Base-by-base conservation (phyloP, 176 grass and related monocot species). In the maize (Zea mays) region DNA sequence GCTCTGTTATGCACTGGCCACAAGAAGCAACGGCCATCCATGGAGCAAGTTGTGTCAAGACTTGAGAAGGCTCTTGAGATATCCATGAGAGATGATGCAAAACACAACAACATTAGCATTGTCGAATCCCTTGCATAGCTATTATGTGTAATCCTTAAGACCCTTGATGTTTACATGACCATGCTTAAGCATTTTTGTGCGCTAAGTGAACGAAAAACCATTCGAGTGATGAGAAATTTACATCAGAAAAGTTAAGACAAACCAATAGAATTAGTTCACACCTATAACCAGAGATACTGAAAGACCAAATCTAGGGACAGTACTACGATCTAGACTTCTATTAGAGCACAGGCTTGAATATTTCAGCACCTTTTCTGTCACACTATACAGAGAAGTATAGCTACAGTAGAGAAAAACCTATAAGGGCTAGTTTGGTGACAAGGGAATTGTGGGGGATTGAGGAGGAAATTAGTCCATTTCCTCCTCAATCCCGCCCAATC, bases 1-100 rank as follows among this genome's bases (percentile, higher is more conserved):
- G 84, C 90, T 67, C 77, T 93, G 21, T 84, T 85, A 56, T 90
- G 91, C 87, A 85, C 87, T 5, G 84, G 84, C 45, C 71, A 93
- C 65, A 93, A 87, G 71, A 67, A 90, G 69, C 87, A 85, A 58
- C 58, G 82, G 4, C 91, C 87, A 27, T 75, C 81, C 64, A 93
- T 90, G 91, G 85, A 87, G 91, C 64, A 87, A 51, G 91, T 87
- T 27, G 91, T 87, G 27, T 70, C 65, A 16, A 79, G 14, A 54
- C 67, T 90, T 62, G 85, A 90, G 70, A 85, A 83, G 33, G 87
- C 87, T 75, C 78, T 93, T 39, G 66, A 93, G 36, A 39, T 91
- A 14, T 87, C 89, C 59, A 73, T 66, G 77, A 70, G 43, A 37
- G 65, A 69, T 49, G 46, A 43, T 57, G 52, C 67, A n/a, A 85